Percentiles rank a stretch among this genome's conserved stretches.
These are phyloP conservation scores for Dendrothele bispora DNA, from an alignment of 768 basidiomycete species.

Conservation along the genomic window DNA sequence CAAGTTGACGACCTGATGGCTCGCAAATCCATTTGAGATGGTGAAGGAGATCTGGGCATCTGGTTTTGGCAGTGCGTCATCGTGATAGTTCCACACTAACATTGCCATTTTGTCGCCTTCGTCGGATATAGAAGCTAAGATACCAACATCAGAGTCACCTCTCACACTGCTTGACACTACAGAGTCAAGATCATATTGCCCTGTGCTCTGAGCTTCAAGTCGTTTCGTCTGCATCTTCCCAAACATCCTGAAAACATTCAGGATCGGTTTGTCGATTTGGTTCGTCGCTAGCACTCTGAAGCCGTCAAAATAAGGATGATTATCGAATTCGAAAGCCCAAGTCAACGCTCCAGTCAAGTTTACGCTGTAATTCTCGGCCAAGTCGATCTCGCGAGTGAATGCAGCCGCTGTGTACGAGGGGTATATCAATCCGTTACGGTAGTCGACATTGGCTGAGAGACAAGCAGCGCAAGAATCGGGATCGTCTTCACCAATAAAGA, in stretches of 20 bases:
- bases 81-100: constrained; percentile 15
- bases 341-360: constrained; percentile 15
- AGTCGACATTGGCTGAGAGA: constrained; percentile 11
- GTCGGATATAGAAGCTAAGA: constrained; percentile 12
- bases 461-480: constrained; percentile 15
- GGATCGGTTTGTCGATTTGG: constrained; percentile 15
- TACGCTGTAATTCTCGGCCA: constrained; percentile 7
- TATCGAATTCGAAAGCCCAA: constrained; percentile 16
- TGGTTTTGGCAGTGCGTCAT: constrained; percentile 13
- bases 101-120: constrained; percentile 12
- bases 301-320: constrained; percentile 15
- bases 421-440: constrained; percentile 15
- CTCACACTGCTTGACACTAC: constrained; percentile 13
- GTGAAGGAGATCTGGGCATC: constrained; percentile 13
- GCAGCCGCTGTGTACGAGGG: constrained; percentile 16
- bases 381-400: constrained; percentile 15
- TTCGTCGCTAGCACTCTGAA: constrained; percentile 15
- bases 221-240: constrained; percentile 14
- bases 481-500: constrained; percentile 15
- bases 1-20: constrained; percentile 6
- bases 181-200: constrained; percentile 10
- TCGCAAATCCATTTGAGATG: constrained; percentile 11
- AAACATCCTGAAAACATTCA: constrained; percentile 16
- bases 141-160: constrained; percentile 14
- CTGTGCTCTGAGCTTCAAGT: constrained; percentile 14